Conservation (phyloP, 441 rosid genomes). For the Flueggea neowawraea region DNA sequence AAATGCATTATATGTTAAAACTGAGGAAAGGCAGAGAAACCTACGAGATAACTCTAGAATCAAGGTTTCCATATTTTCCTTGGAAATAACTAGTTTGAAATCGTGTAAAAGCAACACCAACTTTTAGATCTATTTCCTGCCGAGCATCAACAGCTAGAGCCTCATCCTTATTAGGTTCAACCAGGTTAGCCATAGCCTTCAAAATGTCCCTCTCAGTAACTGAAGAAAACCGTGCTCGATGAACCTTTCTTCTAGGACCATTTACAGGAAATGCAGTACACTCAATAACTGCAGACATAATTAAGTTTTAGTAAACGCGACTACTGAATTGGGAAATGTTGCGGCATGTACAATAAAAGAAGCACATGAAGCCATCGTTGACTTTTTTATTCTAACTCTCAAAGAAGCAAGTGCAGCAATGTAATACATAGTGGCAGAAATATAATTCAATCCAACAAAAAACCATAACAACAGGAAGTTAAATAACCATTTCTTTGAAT, state of each 20-base stretch:
- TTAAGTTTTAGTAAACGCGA: conserved; percentile 8
- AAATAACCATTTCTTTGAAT: no score
- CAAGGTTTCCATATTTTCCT: conserved; percentile 93
- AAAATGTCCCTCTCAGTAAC: conserved; percentile 85
- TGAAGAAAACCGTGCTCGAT: conserved; percentile 93
- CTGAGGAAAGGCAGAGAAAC: conserved; percentile 32
- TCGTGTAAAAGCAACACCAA: conserved; percentile 95
- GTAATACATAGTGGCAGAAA: background rate
- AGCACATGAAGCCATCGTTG: background rate
- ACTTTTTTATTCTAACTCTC: background rate
- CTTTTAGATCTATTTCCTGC: conserved; percentile 98
- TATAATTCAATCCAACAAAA: background rate
- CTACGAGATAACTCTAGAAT: conserved; percentile 94
- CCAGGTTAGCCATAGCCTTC: conserved; percentile 86
- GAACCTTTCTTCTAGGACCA: conserved; percentile 55
- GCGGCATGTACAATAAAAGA: background rate
- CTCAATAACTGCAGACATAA: conserved; percentile 62
- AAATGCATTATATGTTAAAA: conserved; percentile 10
- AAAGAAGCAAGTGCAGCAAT: background rate
- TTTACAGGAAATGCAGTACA: conserved; percentile 60
- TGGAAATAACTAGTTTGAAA: conserved; percentile 92
- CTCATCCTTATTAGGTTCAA: conserved; percentile 78
- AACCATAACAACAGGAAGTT: background rate
- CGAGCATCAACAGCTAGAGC: conserved; percentile 98
- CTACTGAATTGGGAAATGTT: background rate